Evolutionary conservation across 129 eudicot species (phyloP).

Genomic region (Oenanthe sinensis): DNA sequence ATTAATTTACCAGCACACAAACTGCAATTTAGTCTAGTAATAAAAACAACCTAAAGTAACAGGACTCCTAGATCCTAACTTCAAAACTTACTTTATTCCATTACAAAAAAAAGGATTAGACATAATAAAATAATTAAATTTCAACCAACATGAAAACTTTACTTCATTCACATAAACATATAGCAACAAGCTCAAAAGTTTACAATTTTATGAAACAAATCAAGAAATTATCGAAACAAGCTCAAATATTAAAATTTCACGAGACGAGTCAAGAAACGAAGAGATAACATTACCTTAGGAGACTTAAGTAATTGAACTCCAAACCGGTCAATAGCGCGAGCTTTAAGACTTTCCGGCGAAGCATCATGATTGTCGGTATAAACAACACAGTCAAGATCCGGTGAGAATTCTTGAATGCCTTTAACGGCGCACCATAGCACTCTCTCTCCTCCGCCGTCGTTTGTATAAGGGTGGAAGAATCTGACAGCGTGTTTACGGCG

Average conservation of each 20-base stretch:
- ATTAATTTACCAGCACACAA: too few species aligned
- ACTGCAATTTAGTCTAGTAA: background rate
- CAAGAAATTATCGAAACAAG: background rate
- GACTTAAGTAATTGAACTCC: conserved; percentile 58
- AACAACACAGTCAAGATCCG: conserved; percentile 70
- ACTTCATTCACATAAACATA: too few species aligned
- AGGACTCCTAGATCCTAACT: background rate
- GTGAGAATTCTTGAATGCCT: conserved; percentile 67
- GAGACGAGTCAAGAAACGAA: too few species aligned
- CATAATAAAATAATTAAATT: too few species aligned
- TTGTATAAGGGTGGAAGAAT: conserved; percentile 93
- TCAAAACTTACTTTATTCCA: too few species aligned
- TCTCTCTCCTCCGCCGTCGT: conserved; percentile 98
- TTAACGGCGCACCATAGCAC: conserved; percentile 98
- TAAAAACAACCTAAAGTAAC: background rate
- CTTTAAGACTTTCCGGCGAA: conserved; percentile 51
- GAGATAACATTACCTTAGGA: conserved; percentile 44
- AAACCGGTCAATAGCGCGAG: conserved; percentile 80
- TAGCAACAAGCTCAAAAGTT: background rate
- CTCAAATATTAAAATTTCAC: background rate
- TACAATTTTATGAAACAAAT: background rate
- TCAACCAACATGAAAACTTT: too few species aligned
- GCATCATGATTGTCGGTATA: conserved; percentile 93
- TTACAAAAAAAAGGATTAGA: too few species aligned
- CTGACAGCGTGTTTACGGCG: conserved; percentile 49